Evolutionary conservation across 2,329 filamentous ascomycete genomes (phyloP), one percentile per base, ranked within the genome.

Genomic region (Ophiostoma australiae): DNA sequence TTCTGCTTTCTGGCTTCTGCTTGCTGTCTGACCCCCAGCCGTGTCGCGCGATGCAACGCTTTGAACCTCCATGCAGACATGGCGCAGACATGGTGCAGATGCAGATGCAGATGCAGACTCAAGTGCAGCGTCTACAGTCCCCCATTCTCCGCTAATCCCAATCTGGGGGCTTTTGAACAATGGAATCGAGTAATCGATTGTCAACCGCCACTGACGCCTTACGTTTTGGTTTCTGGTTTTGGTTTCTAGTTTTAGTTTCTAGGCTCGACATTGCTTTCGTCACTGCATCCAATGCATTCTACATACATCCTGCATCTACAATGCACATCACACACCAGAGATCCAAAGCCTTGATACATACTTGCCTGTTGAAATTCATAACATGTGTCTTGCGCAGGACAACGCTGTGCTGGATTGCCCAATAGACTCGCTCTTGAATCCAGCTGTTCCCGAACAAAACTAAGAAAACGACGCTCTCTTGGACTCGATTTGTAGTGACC

Each of bases 131-230:
- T 58, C 58, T 63, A 27, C 58, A 66, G 35, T 67, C 65, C 33
- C 37, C 65, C 65, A 67, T 27, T 67, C 10, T 37, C 66, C 39
- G n/a, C 37, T 67, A 44, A 17, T 5, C 66, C 39, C 4, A 41
- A 27, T n/a, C 39, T 27, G 37, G 37, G 31, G 11, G 20, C 37
- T 31, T 4, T 67, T 67, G 37, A 23, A 41, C 66, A 67, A 67
- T 67, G 35, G n/a, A 67, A 44, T 67, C 39, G 66, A 67, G 65
- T 67, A 67, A 67, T 67, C n/a, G 35, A 67, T 44, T 67, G 65
- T 67, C 65, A 66, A 39, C 33, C 6, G 10, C 63, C 33, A 23
- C 20, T 23, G 35, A 7, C 35, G 65, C 20, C 35, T 44, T 67
- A 67, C 65, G 65, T 67, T 67, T 65, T 13, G 61, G n/a, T n/a